Conservation (phyloP, 495 filamentous ascomycete genomes). For the Podospora pseudoanserina region DNA sequence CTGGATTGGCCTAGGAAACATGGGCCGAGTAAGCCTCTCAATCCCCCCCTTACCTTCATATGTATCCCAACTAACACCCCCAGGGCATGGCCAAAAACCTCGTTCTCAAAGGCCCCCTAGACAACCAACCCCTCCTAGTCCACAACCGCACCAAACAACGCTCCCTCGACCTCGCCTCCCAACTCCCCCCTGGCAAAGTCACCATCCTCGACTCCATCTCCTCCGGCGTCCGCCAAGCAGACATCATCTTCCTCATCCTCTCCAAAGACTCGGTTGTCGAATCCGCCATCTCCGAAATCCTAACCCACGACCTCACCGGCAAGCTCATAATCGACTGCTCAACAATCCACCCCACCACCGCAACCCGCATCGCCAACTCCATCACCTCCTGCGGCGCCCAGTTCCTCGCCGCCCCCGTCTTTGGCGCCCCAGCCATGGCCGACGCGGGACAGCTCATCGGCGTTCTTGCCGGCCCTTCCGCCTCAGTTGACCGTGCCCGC, state of each 20-base stretch:
- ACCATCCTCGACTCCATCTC: constrained; percentile 57
- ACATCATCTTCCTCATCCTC: constrained; percentile 82
- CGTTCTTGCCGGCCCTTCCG: constrained; percentile 67
- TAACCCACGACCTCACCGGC: constrained; percentile 55
- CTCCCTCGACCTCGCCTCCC: constrained; percentile 52
- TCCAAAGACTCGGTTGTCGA: constrained; percentile 72
- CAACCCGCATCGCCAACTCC: constrained; percentile 55
- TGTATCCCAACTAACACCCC: neutral
- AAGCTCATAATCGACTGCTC: constrained; percentile 84
- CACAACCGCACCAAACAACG: constrained; percentile 73
- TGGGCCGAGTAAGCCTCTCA: constrained; percentile 65
- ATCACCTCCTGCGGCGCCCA: constrained; percentile 57
- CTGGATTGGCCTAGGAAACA: constrained; percentile 89
- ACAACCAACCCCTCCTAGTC: constrained; percentile 60
- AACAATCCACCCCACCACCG: constrained; percentile 82
- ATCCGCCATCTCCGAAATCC: constrained; percentile 49
- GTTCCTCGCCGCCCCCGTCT: constrained; percentile 79
- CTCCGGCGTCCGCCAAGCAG: constrained; percentile 63
- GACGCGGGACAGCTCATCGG: constrained; percentile 70
- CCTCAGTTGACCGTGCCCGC: constrained; percentile 57
- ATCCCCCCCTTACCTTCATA: constrained; percentile 3
- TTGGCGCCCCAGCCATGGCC: constrained; percentile 77
- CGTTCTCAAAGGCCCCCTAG: constrained; percentile 67
- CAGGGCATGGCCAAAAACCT: constrained; percentile 88
- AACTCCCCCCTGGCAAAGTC: constrained; percentile 55